Evolutionary conservation across 306 rosid species (phyloP).

Genomic region (apple (Malus domestica)): DNA sequence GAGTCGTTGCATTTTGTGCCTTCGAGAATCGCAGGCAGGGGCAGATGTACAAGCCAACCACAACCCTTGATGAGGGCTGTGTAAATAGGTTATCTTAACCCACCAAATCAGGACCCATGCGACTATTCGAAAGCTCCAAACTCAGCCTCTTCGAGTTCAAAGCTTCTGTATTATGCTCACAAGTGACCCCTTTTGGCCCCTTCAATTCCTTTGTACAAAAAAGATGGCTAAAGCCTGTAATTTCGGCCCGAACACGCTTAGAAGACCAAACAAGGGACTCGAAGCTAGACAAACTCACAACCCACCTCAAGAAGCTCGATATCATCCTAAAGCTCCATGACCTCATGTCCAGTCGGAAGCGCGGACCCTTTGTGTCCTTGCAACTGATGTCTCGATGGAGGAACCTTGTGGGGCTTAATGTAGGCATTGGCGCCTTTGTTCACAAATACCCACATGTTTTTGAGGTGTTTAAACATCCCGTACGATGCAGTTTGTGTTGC

Average conservation of each 20-base stretch:
- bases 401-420: constrained; percentile 38
- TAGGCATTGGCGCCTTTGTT: constrained; percentile 45
- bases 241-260: constrained; percentile 65
- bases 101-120: constrained; percentile 18
- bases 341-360: constrained; percentile 48
- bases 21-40: background rate
- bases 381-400: constrained; percentile 69
- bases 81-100: background rate
- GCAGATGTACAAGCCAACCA: background rate
- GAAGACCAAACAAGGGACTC: constrained; percentile 55
- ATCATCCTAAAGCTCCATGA: constrained; percentile 36
- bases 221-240: constrained; percentile 55
- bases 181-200: constrained; percentile 29
- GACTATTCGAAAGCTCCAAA: constrained; percentile 11
- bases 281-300: constrained; percentile 46
- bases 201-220: constrained; percentile 38
- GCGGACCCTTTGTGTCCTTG: constrained; percentile 54
- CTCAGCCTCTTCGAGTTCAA: constrained; percentile 4
- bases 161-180: constrained; percentile 10
- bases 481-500: constrained; percentile 50
- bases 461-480: constrained; percentile 50
- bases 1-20: background rate
- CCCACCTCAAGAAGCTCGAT: constrained; percentile 36
- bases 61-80: background rate
- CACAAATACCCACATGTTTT: constrained; percentile 60